Percentiles rank a stretch among this genome's conserved stretches.
phyloP scores from a whole-genome alignment of 2,329 filamentous ascomycete genomes.

The Colletotrichum echinochloae region DNA sequence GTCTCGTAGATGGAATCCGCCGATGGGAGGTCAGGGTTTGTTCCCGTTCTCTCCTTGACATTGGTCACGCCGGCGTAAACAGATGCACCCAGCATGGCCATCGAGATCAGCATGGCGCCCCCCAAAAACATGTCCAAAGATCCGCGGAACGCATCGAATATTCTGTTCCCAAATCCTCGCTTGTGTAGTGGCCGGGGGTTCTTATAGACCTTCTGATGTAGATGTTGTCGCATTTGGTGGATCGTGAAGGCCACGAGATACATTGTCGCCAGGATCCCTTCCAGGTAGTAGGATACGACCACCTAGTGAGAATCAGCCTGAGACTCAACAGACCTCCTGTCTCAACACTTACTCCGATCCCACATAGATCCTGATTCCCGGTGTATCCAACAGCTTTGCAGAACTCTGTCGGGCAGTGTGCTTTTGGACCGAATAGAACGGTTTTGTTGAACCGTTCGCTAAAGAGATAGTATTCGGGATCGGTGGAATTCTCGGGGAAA shows the following conservation, averaged over 20 bases:
- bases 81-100: slow-evolving; percentile 37
- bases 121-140: slow-evolving; percentile 38
- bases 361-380: slow-evolving; percentile 33
- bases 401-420: slow-evolving; percentile 23
- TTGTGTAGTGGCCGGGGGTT: slow-evolving; percentile 17
- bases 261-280: slow-evolving; percentile 36
- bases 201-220: slow-evolving; percentile 10
- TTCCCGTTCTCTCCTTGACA: slow-evolving; percentile 4
- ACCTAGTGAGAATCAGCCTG: slow-evolving; percentile 18
- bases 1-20: slow-evolving; percentile 26
- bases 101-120: slow-evolving; percentile 33
- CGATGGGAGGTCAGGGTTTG: slow-evolving; percentile 30
- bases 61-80: slow-evolving; percentile 22
- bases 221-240: slow-evolving; percentile 18
- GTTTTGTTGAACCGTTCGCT: slow-evolving; percentile 28
- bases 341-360: slow-evolving; percentile 25
- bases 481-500: not conserved
- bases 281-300: slow-evolving; percentile 34
- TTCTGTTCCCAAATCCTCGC: not conserved
- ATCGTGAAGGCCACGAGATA: slow-evolving; percentile 34
- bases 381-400: slow-evolving; percentile 35
- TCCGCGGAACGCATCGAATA: slow-evolving; percentile 38
- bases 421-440: slow-evolving; percentile 18
- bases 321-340: no score
- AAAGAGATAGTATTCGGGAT: slow-evolving; percentile 22